phyloP scores from a whole-genome alignment of 164 flowering plant genomes.

The Cinnamomum micranthum region DNA sequence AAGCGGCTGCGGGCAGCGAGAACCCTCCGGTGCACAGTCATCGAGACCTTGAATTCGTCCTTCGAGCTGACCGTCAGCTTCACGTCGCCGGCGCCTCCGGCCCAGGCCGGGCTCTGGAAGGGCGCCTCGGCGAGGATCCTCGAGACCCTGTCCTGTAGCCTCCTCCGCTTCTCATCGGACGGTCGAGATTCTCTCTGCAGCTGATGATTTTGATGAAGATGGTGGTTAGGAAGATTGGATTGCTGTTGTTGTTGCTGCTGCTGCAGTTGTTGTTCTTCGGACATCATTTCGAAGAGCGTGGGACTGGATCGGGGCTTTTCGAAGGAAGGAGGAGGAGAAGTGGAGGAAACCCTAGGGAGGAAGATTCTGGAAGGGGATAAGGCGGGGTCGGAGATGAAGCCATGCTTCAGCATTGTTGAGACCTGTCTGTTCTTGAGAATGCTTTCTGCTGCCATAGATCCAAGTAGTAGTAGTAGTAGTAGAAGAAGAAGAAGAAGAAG shows the following conservation, averaged over 20 bases:
- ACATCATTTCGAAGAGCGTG: slow-evolving; percentile 81
- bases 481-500: not conserved
- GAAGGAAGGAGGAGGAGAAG: slow-evolving; percentile 32
- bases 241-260: too few relatives aligned
- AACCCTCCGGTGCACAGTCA: slow-evolving; percentile 73
- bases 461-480: not conserved
- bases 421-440: slow-evolving; percentile 34
- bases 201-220: slow-evolving; percentile 13
- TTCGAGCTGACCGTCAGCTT: slow-evolving; percentile 56
- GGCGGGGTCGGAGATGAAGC: slow-evolving; percentile 67
- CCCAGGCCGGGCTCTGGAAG: slow-evolving; percentile 22
- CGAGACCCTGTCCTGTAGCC: slow-evolving; percentile 38
- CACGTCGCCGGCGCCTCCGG: slow-evolving; percentile 51
- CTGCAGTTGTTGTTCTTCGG: slow-evolving; percentile 36
- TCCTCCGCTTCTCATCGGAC: slow-evolving; percentile 23
- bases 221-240: not conserved
- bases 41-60: slow-evolving; percentile 53
- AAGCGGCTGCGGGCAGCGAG: slow-evolving; percentile 59
- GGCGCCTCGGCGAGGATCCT: slow-evolving; percentile 47
- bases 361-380: slow-evolving; percentile 33
- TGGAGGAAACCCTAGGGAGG: slow-evolving; percentile 16
- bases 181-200: not conserved
- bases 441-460: slow-evolving; percentile 21
- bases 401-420: slow-evolving; percentile 82
- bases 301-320: slow-evolving; percentile 27